A percentile compares a stretch with the other conserved stretches of the same genome.
phyloP scores from a whole-genome alignment of 768 basidiomycete genomes.

The Psilocybe sp. region DNA sequence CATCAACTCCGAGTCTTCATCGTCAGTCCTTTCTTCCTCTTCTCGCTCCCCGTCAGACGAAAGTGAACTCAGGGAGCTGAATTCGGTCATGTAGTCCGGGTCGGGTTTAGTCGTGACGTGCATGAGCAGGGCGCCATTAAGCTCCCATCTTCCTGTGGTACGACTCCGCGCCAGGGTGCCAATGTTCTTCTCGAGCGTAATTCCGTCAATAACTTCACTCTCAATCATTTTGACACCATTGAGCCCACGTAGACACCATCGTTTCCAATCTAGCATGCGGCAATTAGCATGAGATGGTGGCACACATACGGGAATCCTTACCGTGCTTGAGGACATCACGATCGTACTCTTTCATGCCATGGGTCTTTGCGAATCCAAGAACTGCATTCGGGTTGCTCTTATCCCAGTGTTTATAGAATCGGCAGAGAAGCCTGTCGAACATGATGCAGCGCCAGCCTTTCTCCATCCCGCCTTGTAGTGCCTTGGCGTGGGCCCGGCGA shows the following conservation, averaged over 20 bases:
- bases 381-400: slow-evolving; percentile 31
- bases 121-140: slow-evolving; percentile 8
- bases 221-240: slow-evolving; percentile 35
- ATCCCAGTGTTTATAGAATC: slow-evolving; percentile 40
- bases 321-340: slow-evolving; percentile 34
- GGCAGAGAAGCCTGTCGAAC: slow-evolving; percentile 39
- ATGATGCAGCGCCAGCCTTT: slow-evolving; percentile 36
- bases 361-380: slow-evolving; percentile 31
- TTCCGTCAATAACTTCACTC: slow-evolving; percentile 30
- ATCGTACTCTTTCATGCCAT: slow-evolving; percentile 35
- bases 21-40: background rate
- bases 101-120: slow-evolving; percentile 6
- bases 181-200: slow-evolving; percentile 24
- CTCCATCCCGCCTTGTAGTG: slow-evolving; percentile 23
- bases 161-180: slow-evolving; percentile 16
- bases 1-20: too few species aligned
- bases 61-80: slow-evolving; percentile 10
- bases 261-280: slow-evolving; percentile 30
- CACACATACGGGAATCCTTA: slow-evolving; percentile 13
- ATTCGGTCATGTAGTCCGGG: too few species aligned
- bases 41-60: background rate
- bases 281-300: background rate
- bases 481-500: slow-evolving; percentile 27
- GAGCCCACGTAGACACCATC: slow-evolving; percentile 34
- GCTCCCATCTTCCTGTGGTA: slow-evolving; percentile 16